Percentiles rank a stretch among this genome's conserved stretches.
These are phyloP conservation scores for Mycena rosella DNA, from an alignment of 768 basidiomycete genomes.

Conservation along the genomic window DNA sequence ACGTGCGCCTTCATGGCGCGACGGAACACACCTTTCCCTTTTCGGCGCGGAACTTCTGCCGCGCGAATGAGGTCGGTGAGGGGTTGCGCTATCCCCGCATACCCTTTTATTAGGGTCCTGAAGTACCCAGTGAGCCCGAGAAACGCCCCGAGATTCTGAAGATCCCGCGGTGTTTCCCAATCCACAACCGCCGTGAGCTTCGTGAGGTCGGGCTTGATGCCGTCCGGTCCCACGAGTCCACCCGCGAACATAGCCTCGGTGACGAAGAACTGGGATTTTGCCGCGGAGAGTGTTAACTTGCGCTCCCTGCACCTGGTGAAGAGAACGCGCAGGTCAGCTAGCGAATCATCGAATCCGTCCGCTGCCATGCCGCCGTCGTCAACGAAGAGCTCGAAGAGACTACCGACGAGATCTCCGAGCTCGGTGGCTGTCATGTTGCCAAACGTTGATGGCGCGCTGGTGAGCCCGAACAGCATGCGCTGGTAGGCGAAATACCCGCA, in stretches of 20 bases:
- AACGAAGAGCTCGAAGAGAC: constrained; percentile 22
- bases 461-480: constrained; percentile 55
- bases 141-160: constrained; percentile 33
- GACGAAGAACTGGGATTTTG: constrained; percentile 33
- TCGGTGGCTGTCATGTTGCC: constrained; percentile 42
- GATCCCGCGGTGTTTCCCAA: constrained; percentile 39
- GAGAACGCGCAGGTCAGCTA: constrained; percentile 5
- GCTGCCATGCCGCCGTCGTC: constrained; percentile 32
- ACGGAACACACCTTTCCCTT: constrained; percentile 44
- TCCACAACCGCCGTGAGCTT: constrained; percentile 55
- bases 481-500: constrained; percentile 50
- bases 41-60: constrained; percentile 36
- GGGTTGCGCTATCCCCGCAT: constrained; percentile 47
- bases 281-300: constrained; percentile 28
- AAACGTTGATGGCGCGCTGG: constrained; percentile 53
- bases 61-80: constrained; percentile 45
- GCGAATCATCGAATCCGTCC: neutral
- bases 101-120: constrained; percentile 48
- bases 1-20: constrained; percentile 32
- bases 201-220: constrained; percentile 49
- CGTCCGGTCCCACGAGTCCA: constrained; percentile 44
- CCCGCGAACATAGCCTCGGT: constrained; percentile 57
- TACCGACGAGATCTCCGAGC: constrained; percentile 41
- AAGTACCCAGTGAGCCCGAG: constrained; percentile 44
- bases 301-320: constrained; percentile 36